Evolutionary conservation across 352 stramenopile species (phyloP).

Genomic region (Globisporangium polare): DNA sequence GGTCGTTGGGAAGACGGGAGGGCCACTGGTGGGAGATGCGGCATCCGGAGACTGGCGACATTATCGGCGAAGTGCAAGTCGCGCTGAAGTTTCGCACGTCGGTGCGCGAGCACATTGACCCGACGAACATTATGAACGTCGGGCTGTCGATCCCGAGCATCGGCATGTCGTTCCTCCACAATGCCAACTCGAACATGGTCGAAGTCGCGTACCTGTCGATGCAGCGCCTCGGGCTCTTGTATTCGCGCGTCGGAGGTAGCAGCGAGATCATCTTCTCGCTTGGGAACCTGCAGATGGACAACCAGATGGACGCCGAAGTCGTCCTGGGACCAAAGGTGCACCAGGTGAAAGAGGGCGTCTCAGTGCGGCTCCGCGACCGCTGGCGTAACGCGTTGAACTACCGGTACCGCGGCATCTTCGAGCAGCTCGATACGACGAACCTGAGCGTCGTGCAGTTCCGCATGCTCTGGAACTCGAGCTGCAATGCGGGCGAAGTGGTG

Average conservation of each 20-base stretch:
- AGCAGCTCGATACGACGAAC: constrained; percentile 65
- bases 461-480: constrained; percentile 85
- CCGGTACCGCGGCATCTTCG: constrained; percentile 75
- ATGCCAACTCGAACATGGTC: constrained; percentile 74
- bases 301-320: constrained; percentile 87
- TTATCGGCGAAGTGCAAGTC: constrained; percentile 78
- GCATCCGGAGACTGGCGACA: constrained; percentile 63
- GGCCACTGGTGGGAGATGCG: constrained; percentile 85
- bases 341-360: constrained; percentile 83
- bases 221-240: constrained; percentile 72
- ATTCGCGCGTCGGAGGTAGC: constrained; percentile 71
- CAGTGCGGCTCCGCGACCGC: constrained; percentile 75
- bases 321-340: constrained; percentile 80
- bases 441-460: constrained; percentile 80
- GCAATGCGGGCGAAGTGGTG: constrained; percentile 69
- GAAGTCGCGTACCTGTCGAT: constrained; percentile 88
- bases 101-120: constrained; percentile 43
- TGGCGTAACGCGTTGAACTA: constrained; percentile 85
- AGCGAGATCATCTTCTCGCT: constrained; percentile 81
- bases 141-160: constrained; percentile 80
- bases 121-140: constrained; percentile 68
- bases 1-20: constrained; percentile 65
- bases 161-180: constrained; percentile 81
- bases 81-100: constrained; percentile 79
- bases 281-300: constrained; percentile 88